phyloP scores from a whole-genome alignment of 441 rosid species.

The Brassica hybrid region DNA sequence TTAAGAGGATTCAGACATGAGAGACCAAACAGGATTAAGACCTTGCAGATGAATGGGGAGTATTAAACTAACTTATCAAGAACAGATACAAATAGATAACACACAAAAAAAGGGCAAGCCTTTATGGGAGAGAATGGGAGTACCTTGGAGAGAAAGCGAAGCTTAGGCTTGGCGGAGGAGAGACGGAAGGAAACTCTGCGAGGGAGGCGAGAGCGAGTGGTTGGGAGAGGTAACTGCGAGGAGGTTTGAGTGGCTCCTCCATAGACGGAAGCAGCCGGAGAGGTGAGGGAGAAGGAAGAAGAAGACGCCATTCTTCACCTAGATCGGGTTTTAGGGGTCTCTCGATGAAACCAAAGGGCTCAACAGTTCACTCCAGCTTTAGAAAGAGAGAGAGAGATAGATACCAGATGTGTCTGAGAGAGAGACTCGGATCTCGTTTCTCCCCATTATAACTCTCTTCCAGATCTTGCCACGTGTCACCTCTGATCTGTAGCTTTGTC shows the following conservation, averaged over 20 bases:
- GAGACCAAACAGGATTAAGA: background rate
- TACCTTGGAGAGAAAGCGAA: no score
- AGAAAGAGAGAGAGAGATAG: background rate
- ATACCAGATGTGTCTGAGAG: background rate
- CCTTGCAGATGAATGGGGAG: background rate
- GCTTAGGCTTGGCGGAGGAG: no score
- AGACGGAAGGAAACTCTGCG: conserved; percentile 45
- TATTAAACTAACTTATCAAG: no score
- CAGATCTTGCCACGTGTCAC: conserved; percentile 36
- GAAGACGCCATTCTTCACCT: conserved; percentile 39
- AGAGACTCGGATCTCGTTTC: conserved; percentile 22
- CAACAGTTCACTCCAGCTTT: conserved; percentile 19
- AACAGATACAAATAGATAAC: no score
- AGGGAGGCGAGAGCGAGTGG: conserved; percentile 34
- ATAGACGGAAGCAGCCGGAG: conserved; percentile 46
- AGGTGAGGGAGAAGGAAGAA: conserved; percentile 42
- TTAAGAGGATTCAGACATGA: background rate
- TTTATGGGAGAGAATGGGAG: no score
- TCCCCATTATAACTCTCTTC: conserved; percentile 6
- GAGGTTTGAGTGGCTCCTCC: conserved; percentile 40
- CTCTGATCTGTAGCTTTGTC: conserved; percentile 15
- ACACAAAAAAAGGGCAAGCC: no score
- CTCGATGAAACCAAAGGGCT: conserved; percentile 47
- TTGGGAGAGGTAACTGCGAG: conserved; percentile 31
- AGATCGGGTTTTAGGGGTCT: conserved; percentile 45